Conservation (phyloP, 2,329 filamentous ascomycete species). For the Apiospora kogelbergensis region DNA sequence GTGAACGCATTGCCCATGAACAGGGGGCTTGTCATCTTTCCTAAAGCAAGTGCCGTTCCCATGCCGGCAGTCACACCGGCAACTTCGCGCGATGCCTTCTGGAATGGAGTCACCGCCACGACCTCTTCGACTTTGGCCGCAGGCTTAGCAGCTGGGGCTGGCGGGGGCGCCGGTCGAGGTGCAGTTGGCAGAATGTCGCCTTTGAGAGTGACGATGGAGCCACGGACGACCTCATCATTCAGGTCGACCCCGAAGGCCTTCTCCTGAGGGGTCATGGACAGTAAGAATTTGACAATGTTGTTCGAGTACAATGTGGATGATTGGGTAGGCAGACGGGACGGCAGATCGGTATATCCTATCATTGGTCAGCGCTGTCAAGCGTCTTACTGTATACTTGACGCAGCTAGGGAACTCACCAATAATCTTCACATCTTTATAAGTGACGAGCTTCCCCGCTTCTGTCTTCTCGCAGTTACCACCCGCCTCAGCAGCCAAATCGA, state of each 20-base stretch:
- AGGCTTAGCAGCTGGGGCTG: slow-evolving; percentile 46
- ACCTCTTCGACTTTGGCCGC: slow-evolving; percentile 46
- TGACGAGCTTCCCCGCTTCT: slow-evolving; percentile 66
- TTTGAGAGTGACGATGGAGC: slow-evolving; percentile 78
- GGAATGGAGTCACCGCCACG: slow-evolving; percentile 76
- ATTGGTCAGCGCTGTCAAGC: slow-evolving; percentile 22
- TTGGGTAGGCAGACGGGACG: slow-evolving; percentile 83
- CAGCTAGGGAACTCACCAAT: slow-evolving; percentile 60
- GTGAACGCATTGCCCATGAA: slow-evolving; percentile 91
- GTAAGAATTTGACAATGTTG: slow-evolving; percentile 85
- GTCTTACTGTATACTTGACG: neutral
- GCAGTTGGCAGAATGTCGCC: slow-evolving; percentile 75
- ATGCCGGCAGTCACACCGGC: slow-evolving; percentile 74
- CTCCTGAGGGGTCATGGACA: slow-evolving; percentile 77
- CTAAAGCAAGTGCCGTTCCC: slow-evolving; percentile 71
- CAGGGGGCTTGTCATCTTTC: slow-evolving; percentile 76
- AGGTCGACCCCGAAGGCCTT: slow-evolving; percentile 80
- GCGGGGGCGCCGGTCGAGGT: slow-evolving; percentile 63
- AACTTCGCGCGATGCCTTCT: slow-evolving; percentile 76
- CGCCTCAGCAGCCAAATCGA: slow-evolving; percentile 84
- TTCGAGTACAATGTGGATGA: slow-evolving; percentile 90
- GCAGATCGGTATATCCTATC: slow-evolving; percentile 78
- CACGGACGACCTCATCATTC: slow-evolving; percentile 81
- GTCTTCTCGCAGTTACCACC: slow-evolving; percentile 88
- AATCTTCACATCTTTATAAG: slow-evolving; percentile 77